Base-by-base conservation (phyloP, 78 protist genomes). In the Dictyostelium intermedium region DNA sequence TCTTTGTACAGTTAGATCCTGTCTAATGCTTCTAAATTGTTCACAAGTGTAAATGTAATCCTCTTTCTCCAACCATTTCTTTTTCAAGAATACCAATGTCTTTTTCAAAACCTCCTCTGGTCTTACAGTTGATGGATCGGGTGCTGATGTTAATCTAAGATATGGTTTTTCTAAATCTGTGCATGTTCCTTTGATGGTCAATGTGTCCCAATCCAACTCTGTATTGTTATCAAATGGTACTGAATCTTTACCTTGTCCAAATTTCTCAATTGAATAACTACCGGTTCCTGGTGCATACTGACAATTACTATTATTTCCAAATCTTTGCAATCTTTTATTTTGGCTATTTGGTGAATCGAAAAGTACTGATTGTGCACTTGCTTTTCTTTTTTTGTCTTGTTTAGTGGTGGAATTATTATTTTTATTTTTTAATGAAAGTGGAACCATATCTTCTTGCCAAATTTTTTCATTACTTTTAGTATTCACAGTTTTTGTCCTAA, bases 21-120 rank as follows among this genome's bases (percentile, higher is more conserved):
- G 98, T 76, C 98, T 39, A 10, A 97, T 93, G 35, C 95, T 85
- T 84, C 97, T 97, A 37, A 97, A 95, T 89, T 97, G 98, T 76
- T 97, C 98, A 11, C 95, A 87, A 14, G 63, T 56, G 25, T 91
- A 97, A 0, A n/a, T 34, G n/a, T 85, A 95, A 41, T 97, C 96
- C 5, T 63, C 84, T 6, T 82, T 63, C 34, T 84, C 87, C 11
- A 73, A 47, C 95, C 95, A 95, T 20, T 76, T 72, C 45, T 73
- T 56, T 43, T 78, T 85, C 5, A 95, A 37, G 32, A 61, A 43
- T 32, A n/a, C 30, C 16, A 96, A 43, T 72, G 96, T 72, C 25
- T 41, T 60, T 18, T 70, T 45, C 30, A 96, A 43, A 8, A 81
- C 47, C 27, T 66, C 25, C 76, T 92, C 96, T 2, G 97, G 96